Conservation (phyloP, 2,329 filamentous ascomycete species). For the Clonostachys byssicola region DNA sequence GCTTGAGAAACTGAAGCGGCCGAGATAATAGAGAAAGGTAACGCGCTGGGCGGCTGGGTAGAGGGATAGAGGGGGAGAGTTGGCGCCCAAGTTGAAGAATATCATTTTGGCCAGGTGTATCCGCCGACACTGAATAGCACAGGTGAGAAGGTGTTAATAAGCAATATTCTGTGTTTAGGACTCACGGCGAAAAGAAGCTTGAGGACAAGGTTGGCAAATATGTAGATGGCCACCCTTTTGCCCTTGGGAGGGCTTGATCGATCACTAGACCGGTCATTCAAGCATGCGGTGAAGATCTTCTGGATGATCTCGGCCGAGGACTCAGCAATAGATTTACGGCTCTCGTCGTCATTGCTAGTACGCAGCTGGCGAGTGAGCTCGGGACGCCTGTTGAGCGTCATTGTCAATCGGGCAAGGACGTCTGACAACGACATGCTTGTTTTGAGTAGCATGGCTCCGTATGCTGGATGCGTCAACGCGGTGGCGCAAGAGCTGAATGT, state of each 20-base stretch:
- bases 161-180: constrained; percentile 1
- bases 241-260: constrained; percentile 69
- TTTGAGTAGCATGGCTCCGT: constrained; percentile 77
- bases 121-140: constrained; percentile 62
- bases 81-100: constrained; percentile 81
- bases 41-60: constrained; percentile 86
- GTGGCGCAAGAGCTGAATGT: constrained; percentile 69
- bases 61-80: constrained; percentile 73
- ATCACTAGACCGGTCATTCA: constrained; percentile 73
- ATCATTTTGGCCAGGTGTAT: constrained; percentile 82
- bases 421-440: constrained; percentile 80
- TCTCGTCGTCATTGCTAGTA: constrained; percentile 52
- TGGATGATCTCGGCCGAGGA: constrained; percentile 85
- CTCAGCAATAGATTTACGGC: constrained; percentile 77
- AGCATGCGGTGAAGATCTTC: constrained; percentile 84
- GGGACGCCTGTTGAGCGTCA: constrained; percentile 76
- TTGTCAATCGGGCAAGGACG: constrained; percentile 76
- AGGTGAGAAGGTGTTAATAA: background rate
- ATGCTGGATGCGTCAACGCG: constrained; percentile 73
- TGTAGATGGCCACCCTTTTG: constrained; percentile 84
- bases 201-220: constrained; percentile 85
- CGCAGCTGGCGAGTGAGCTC: constrained; percentile 65
- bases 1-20: constrained; percentile 83
- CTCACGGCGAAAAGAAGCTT: constrained; percentile 79
- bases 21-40: constrained; percentile 92